Base-by-base conservation (phyloP, 2,329 filamentous ascomycete species). In the Xylaria sp. region DNA sequence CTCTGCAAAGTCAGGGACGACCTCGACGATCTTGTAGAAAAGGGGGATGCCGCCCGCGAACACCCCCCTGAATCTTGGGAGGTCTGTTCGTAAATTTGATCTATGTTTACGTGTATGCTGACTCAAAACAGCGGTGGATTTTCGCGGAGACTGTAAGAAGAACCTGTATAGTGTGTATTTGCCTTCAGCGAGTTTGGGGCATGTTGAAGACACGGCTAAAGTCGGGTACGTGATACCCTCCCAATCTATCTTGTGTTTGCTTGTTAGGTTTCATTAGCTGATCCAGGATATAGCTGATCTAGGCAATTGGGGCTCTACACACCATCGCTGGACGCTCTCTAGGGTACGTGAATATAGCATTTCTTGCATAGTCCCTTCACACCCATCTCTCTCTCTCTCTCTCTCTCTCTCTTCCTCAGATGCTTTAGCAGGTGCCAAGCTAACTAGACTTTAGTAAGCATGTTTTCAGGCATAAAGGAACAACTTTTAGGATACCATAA, bases 61-160 rank as follows among this genome's bases (percentile, higher is more conserved):
- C 74, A 73, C 31, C 78, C 80, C 26, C 82, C 83, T 0, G 74
- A 79, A 60, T 80, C 74, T 31, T 85, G 83, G 83, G 82, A 84
- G 76, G 81, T 76, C 15, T 23, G 57, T 46, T 64, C 23, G 38
- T 20, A 17, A n/a, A 13, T 13, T 13, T 28, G 3, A 26, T n/a
- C 38, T 28, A 9, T 5, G 42, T 28, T 42, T 15, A 9, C 20
- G 9, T 28, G 46, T 56, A 13, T 42, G n/a, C 38, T 58, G 40
- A 69, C 31, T 11, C 6, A 6, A 28, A 36, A n/a, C 26, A 75
- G 74, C 71, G 74, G 15, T 85, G 83, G 83, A 66, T 84, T 10
- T 77, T 85, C 15, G 74, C 80, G 4, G 83, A 84, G 74, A 82
- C 80, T 65, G 74, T 79, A 6, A 77, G 83, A 17, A 78, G 82